phyloP scores from a whole-genome alignment of 345 rosid species.

The Eucalyptus pauciflora region DNA sequence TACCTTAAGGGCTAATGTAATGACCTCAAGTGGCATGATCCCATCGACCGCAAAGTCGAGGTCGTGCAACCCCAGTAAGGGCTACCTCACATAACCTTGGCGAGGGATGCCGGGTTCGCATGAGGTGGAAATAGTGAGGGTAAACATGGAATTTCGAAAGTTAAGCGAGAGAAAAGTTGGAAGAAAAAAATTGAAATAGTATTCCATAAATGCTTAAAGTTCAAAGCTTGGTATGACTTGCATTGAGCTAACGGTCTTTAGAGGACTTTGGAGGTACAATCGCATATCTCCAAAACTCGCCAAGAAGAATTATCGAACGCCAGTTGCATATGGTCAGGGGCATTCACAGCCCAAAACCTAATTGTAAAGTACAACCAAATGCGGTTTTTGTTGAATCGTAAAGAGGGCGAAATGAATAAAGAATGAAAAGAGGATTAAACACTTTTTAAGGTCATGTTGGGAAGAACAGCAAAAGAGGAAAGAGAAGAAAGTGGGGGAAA shows the following conservation, averaged over 20 bases:
- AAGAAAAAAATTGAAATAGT: background rate
- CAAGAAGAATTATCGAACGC: background rate
- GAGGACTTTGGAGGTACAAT: rapidly evolving
- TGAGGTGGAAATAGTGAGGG: too few relatives aligned
- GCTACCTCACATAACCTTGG: rapidly evolving
- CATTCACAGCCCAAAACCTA: rapidly evolving
- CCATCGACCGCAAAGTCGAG: rapidly evolving
- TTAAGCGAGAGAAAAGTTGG: too few relatives aligned
- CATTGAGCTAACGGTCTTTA: background rate
- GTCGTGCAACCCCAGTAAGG: rapidly evolving
- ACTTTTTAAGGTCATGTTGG: background rate
- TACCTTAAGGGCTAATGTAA: rapidly evolving
- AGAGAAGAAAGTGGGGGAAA: background rate
- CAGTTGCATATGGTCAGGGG: background rate
- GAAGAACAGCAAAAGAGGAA: background rate
- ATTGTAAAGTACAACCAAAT: too few relatives aligned
- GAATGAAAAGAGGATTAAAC: background rate
- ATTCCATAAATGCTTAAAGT: background rate
- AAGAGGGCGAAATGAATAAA: background rate
- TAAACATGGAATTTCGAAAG: too few relatives aligned
- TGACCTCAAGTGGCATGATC: too few relatives aligned
- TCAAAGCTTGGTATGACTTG: background rate
- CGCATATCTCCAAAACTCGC: rapidly evolving
- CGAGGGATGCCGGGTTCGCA: rapidly evolving
- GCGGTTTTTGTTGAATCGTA: background rate